Conservation (phyloP, 108 stramenopile species). For the Schizochytrium sp. region DNA sequence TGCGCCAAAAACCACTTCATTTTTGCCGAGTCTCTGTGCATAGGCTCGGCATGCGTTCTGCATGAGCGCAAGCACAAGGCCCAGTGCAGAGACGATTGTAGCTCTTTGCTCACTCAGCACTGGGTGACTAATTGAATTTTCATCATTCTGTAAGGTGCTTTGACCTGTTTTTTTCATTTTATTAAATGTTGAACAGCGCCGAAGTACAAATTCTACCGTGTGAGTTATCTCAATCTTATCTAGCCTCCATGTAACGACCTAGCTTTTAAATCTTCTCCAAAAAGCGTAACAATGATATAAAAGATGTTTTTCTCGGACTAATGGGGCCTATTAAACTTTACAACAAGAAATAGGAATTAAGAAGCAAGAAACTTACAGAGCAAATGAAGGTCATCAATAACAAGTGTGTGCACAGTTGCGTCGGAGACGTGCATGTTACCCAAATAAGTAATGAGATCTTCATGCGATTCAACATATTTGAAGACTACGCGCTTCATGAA, state of each 20-base stretch:
- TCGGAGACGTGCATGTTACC: not conserved
- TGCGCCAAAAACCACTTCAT: not conserved
- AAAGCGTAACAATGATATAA: too few relatives aligned
- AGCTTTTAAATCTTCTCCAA: too few relatives aligned
- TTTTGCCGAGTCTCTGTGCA: not conserved
- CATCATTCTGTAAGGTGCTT: not conserved
- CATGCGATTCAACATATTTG: not conserved
- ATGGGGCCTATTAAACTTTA: too few relatives aligned
- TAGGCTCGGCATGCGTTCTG: constrained; percentile 10
- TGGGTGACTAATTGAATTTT: not conserved
- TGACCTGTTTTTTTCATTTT: too few relatives aligned
- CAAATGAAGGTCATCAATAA: not conserved
- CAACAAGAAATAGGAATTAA: too few relatives aligned
- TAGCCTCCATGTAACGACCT: too few relatives aligned
- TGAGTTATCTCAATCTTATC: too few relatives aligned
- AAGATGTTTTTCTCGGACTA: too few relatives aligned
- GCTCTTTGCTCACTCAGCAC: not conserved
- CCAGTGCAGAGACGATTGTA: not conserved
- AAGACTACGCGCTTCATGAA: not conserved
- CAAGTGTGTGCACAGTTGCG: not conserved
- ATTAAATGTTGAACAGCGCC: too few relatives aligned
- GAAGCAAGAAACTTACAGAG: not conserved
- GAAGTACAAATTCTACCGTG: too few relatives aligned
- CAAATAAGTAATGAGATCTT: not conserved
- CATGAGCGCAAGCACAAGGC: not conserved